phyloP scores from a whole-genome alignment of 345 rosid species.

The Bruguiera parviflora region DNA sequence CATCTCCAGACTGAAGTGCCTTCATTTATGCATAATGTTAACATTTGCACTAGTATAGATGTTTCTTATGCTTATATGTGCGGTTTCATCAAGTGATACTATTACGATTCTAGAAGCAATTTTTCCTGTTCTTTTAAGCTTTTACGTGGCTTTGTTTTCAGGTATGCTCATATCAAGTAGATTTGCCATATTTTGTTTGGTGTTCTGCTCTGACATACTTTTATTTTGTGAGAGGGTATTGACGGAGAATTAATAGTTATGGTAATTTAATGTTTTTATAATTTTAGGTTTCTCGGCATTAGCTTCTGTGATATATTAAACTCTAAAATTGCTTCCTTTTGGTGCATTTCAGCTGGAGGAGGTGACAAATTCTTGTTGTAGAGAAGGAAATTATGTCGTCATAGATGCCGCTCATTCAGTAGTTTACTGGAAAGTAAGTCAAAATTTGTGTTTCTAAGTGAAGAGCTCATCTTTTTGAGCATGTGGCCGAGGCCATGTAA shows the following conservation, averaged over 20 bases:
- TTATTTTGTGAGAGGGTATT: no score
- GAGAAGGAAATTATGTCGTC: constrained; percentile 64
- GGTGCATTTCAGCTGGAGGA: constrained; percentile 86
- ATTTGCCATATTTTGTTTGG: no score
- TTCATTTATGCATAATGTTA: no score
- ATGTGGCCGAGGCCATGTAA: not conserved
- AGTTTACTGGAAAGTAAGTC: constrained; percentile 83
- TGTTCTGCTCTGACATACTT: no score
- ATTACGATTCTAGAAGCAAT: not conserved
- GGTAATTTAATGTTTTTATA: no score
- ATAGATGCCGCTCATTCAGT: constrained; percentile 58
- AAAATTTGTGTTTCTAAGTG: constrained; percentile 4
- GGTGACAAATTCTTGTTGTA: constrained; percentile 59
- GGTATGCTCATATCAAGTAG: no score
- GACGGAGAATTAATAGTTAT: no score
- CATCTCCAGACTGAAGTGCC: no score
- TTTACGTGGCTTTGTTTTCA: not conserved
- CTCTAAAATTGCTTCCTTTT: constrained; percentile 28
- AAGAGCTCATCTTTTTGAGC: not conserved
- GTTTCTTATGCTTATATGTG: no score
- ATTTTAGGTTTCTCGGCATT: not conserved
- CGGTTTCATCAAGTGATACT: not conserved
- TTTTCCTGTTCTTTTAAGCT: not conserved
- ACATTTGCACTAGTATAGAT: no score
- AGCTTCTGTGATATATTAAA: constrained; percentile 8